phyloP scores from a whole-genome alignment of 495 filamentous ascomycete species.

The Podospora comata region DNA sequence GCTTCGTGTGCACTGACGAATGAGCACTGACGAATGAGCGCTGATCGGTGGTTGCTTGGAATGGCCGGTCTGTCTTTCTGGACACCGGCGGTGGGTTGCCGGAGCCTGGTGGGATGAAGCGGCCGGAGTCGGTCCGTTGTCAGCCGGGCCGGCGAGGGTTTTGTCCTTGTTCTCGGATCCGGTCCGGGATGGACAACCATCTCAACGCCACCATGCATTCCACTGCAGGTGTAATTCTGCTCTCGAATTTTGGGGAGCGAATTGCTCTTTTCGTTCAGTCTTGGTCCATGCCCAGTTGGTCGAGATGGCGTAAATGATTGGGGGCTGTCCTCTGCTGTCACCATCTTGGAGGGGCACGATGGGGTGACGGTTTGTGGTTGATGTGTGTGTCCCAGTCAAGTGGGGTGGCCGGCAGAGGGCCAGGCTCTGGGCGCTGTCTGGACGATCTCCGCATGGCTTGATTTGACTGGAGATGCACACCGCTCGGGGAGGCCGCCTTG shows the following conservation, averaged over 20 bases:
- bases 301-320: not conserved
- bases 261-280: not conserved
- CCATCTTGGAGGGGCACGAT: not conserved
- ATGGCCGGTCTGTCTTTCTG: not conserved
- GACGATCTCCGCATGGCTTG: not conserved
- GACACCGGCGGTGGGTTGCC: constrained; percentile 1
- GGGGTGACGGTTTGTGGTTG: too few relatives aligned
- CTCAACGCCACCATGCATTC: constrained; percentile 8
- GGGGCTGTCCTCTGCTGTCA: not conserved
- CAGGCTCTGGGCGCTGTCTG: not conserved
- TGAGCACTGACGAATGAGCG: not conserved
- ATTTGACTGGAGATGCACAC: constrained; percentile 1
- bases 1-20: not conserved
- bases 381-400: not conserved
- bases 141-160: not conserved
- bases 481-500: constrained; percentile 28
- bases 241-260: not conserved
- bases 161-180: not conserved
- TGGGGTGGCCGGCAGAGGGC: not conserved
- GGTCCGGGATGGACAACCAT: not conserved
- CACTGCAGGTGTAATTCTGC: not conserved
- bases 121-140: not conserved
- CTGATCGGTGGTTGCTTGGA: not conserved
- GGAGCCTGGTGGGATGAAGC: not conserved
- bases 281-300: constrained; percentile 2